Conservation (phyloP, 257 asterid species). For the Solanum etuberosum region DNA sequence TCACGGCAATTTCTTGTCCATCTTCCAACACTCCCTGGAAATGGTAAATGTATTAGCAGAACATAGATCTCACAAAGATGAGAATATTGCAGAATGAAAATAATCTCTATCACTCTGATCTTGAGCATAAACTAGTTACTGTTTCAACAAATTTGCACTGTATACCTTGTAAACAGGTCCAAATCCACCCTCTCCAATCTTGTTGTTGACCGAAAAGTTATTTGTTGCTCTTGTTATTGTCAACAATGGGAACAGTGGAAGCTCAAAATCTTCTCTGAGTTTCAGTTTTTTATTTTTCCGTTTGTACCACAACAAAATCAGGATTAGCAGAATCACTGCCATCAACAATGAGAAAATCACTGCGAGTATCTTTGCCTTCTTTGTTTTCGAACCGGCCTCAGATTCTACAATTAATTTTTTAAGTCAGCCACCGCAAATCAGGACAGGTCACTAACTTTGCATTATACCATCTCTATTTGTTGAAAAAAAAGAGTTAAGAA, state of each 20-base stretch:
- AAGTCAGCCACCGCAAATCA: not conserved
- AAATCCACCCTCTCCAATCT: conserved; percentile 20
- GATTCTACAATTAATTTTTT: not conserved
- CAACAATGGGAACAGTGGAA: conserved; percentile 10
- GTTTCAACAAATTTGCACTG: not conserved
- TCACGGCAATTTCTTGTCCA: conserved; percentile 24
- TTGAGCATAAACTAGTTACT: not conserved
- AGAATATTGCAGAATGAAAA: not conserved
- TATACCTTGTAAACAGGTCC: conserved; percentile 27
- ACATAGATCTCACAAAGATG: not conserved
- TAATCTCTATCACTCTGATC: not conserved
- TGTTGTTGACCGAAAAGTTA: conserved; percentile 3
- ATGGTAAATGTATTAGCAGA: not conserved
- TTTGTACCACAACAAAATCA: not conserved
- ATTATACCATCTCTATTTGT: not conserved
- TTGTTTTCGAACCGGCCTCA: not conserved
- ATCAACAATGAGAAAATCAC: not conserved
- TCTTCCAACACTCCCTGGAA: conserved; percentile 11
- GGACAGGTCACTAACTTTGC: not conserved
- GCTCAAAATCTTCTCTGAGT: not conserved
- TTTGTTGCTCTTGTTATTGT: conserved; percentile 14
- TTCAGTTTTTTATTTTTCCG: not conserved
- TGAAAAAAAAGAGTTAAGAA: not conserved
- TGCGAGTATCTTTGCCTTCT: not conserved
- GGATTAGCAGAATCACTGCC: not conserved